Conservation (phyloP, 495 filamentous ascomycete genomes). For the Amorphotheca resinae region DNA sequence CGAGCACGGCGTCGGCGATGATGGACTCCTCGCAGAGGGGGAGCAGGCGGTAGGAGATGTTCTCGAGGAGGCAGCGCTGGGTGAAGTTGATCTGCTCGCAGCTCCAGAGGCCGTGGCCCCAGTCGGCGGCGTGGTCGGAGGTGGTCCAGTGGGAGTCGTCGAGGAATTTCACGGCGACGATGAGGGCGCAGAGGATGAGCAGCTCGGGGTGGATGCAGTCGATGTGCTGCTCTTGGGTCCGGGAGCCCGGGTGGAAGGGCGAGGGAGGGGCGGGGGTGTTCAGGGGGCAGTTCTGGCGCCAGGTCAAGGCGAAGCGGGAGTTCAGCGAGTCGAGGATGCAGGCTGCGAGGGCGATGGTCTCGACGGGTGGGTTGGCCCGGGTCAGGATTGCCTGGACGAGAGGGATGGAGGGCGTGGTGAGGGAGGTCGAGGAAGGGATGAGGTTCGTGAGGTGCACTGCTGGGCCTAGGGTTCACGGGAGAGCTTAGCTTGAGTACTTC, state of each 20-base stretch:
- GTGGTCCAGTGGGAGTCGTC: conserved; percentile 35
- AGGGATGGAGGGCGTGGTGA: conserved; percentile 34
- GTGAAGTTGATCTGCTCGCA: conserved; percentile 42
- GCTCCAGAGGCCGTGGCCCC: conserved; percentile 38
- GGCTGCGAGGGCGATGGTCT: conserved; percentile 39
- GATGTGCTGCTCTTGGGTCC: conserved; percentile 29
- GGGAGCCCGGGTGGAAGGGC: no score
- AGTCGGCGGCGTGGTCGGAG: conserved; percentile 28
- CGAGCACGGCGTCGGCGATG: conserved; percentile 35
- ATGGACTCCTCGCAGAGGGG: conserved; percentile 34
- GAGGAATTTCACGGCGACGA: conserved; percentile 41
- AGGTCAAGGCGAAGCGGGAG: conserved; percentile 37
- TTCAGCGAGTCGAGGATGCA: conserved; percentile 43
- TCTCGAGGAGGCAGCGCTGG: conserved; percentile 41
- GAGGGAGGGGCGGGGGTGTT: not conserved
- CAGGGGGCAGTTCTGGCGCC: conserved; percentile 37
- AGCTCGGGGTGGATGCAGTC: conserved; percentile 41
- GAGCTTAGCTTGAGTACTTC: no score
- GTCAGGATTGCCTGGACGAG: conserved; percentile 39
- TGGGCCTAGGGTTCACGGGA: conserved; percentile 35
- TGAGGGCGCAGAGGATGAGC: conserved; percentile 34
- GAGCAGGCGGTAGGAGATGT: conserved; percentile 36
- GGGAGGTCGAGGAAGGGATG: conserved; percentile 38
- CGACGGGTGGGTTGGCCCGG: conserved; percentile 35
- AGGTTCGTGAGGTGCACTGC: conserved; percentile 43